Evolutionary conservation across 2,329 filamentous ascomycete genomes (phyloP).

Genomic region (Diplodia sapinea): DNA sequence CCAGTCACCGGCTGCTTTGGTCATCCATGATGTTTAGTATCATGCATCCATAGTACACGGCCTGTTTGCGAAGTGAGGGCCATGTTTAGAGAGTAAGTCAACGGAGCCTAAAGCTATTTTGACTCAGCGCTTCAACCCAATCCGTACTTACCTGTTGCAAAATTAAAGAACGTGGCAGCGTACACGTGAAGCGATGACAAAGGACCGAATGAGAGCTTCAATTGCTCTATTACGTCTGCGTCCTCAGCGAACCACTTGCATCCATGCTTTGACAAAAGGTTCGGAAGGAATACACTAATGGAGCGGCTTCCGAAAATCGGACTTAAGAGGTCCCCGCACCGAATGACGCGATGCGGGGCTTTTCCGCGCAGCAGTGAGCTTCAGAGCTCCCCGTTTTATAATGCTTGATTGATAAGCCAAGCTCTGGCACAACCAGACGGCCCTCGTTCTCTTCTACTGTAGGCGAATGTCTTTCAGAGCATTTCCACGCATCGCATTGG

Average conservation of each 20-base stretch:
- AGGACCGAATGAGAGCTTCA: too few species aligned
- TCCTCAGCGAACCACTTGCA: too few species aligned
- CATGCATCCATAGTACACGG: too few species aligned
- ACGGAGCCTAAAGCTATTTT: too few species aligned
- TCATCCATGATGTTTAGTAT: too few species aligned
- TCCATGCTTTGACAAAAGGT: neutral
- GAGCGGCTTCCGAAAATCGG: neutral
- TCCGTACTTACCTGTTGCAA: too few species aligned
- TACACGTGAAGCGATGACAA: too few species aligned
- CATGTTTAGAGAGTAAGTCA: too few species aligned
- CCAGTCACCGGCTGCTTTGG: neutral
- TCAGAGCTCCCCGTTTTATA: neutral
- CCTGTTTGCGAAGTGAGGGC: too few species aligned
- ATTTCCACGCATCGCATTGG: constrained; percentile 14
- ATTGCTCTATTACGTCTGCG: too few species aligned
- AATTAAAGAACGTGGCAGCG: too few species aligned
- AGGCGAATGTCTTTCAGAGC: constrained; percentile 13
- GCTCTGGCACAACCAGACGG: neutral
- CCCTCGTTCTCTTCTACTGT: neutral
- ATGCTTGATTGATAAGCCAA: constrained; percentile 18
- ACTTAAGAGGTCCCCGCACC: constrained; percentile 17
- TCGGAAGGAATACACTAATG: neutral
- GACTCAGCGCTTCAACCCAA: too few species aligned
- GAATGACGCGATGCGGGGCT: constrained; percentile 22
- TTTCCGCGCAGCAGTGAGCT: constrained; percentile 14